Evolutionary conservation across 441 rosid species (phyloP).

Genomic region (Populus hybrid): DNA sequence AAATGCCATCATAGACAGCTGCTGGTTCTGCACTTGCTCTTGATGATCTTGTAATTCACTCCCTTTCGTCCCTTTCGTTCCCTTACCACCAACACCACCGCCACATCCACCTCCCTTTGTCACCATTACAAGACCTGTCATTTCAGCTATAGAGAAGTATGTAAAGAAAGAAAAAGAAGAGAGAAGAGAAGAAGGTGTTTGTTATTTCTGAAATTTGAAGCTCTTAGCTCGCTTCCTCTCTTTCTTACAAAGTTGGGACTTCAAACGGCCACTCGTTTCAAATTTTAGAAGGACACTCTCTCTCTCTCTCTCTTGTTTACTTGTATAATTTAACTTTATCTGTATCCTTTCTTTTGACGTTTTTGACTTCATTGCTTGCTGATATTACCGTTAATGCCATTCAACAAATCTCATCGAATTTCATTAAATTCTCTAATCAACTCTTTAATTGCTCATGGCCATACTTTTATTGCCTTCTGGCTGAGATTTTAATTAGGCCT

Average conservation of each 20-base stretch:
- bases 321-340: constrained; percentile 17
- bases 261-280: constrained; percentile 76
- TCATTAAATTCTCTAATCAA: background rate
- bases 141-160: constrained; percentile 4
- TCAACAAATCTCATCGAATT: background rate
- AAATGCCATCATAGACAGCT: constrained; percentile 53
- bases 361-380: constrained; percentile 13
- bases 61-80: constrained; percentile 35
- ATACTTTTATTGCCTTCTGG: background rate
- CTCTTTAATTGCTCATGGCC: too few relatives aligned
- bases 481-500: background rate
- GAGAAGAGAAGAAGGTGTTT: constrained; percentile 2
- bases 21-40: constrained; percentile 68
- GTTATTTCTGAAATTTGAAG: constrained; percentile 25
- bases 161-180: background rate
- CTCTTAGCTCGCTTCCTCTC: background rate
- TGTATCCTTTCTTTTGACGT: background rate
- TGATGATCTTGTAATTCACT: constrained; percentile 20
- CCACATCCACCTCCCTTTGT: constrained; percentile 65
- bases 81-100: constrained; percentile 28
- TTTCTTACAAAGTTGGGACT: constrained; percentile 19
- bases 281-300: constrained; percentile 22
- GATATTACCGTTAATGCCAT: constrained; percentile 31
- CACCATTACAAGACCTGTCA: constrained; percentile 80
- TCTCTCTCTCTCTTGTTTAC: background rate